Evolutionary conservation across 2,329 filamentous ascomycete genomes (phyloP).

Genomic region (Neurospora sp.): DNA sequence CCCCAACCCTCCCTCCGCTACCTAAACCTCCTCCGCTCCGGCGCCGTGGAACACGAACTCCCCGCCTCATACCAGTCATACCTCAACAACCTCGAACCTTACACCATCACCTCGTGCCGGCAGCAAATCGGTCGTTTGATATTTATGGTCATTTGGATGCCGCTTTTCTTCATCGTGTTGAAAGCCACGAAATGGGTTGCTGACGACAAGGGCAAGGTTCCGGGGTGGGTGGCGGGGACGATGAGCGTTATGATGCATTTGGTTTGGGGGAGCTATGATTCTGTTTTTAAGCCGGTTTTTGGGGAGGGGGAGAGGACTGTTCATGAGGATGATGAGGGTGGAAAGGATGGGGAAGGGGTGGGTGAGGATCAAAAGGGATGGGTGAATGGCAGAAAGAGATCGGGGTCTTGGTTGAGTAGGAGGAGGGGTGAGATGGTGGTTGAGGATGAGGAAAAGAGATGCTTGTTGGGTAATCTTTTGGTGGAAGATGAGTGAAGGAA

Average conservation of each 20-base stretch:
- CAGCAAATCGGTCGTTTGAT: slow-evolving; percentile 58
- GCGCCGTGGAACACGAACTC: slow-evolving; percentile 70
- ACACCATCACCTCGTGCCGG: slow-evolving; percentile 53
- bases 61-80: slow-evolving; percentile 70
- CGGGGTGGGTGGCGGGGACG: slow-evolving; percentile 52
- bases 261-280: slow-evolving; percentile 37
- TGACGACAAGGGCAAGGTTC: slow-evolving; percentile 57
- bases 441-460: slow-evolving; percentile 10
- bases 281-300: slow-evolving; percentile 49
- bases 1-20: slow-evolving; percentile 81
- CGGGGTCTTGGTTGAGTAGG: not conserved
- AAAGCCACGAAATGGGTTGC: slow-evolving; percentile 22
- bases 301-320: slow-evolving; percentile 73
- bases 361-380: slow-evolving; percentile 6
- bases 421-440: slow-evolving; percentile 2
- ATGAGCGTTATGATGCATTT: slow-evolving; percentile 41
- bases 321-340: slow-evolving; percentile 13
- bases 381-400: slow-evolving; percentile 4
- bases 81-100: slow-evolving; percentile 58
- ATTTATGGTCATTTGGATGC: slow-evolving; percentile 50
- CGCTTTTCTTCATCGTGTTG: slow-evolving; percentile 46
- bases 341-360: not conserved
- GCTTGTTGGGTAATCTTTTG: slow-evolving; percentile 20
- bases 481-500: not conserved
- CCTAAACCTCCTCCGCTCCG: slow-evolving; percentile 66